A percentile compares a stretch with the other conserved stretches of the same genome.
Conservation (phyloP, 768 basidiomycete genomes). For the Terana coerulea region DNA sequence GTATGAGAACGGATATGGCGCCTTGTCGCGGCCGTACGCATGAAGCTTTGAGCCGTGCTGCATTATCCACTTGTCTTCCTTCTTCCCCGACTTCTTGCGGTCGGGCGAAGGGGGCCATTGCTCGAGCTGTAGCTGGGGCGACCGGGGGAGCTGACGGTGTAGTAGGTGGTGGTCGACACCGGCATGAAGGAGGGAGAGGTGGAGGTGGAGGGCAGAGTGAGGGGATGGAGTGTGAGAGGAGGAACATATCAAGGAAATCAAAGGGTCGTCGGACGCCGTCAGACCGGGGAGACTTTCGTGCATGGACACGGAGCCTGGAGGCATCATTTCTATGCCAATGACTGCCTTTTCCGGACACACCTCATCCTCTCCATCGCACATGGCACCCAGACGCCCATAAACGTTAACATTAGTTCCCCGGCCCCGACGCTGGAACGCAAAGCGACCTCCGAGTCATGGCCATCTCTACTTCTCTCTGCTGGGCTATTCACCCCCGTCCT, state of each 20-base stretch:
- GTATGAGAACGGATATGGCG: conserved; percentile 75
- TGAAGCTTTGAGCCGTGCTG: conserved; percentile 67
- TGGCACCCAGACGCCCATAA: background rate
- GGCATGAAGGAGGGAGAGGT: conserved; percentile 14
- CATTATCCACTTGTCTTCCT: conserved; percentile 54
- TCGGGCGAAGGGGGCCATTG: conserved; percentile 10
- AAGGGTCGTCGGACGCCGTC: conserved; percentile 5
- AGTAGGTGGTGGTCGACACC: conserved; percentile 11
- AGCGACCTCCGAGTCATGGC: too few species aligned
- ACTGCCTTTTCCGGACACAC: background rate
- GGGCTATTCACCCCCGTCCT: background rate
- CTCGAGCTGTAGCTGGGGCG: conserved; percentile 20
- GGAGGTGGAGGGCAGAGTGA: conserved; percentile 2
- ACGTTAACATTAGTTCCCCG: background rate
- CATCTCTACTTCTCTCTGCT: too few species aligned
- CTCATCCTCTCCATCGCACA: background rate
- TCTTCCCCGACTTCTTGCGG: conserved; percentile 23
- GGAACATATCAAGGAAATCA: conserved; percentile 6
- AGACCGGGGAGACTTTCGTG: background rate
- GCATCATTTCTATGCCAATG: background rate
- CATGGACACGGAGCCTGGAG: background rate
- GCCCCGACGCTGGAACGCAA: too few species aligned
- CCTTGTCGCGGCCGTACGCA: conserved; percentile 68
- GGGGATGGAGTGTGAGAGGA: conserved; percentile 9
- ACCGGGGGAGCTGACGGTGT: conserved; percentile 3